Percentiles rank a stretch among this genome's conserved stretches.
Conservation (phyloP, 768 basidiomycete genomes). For the Grammothele lineata region DNA sequence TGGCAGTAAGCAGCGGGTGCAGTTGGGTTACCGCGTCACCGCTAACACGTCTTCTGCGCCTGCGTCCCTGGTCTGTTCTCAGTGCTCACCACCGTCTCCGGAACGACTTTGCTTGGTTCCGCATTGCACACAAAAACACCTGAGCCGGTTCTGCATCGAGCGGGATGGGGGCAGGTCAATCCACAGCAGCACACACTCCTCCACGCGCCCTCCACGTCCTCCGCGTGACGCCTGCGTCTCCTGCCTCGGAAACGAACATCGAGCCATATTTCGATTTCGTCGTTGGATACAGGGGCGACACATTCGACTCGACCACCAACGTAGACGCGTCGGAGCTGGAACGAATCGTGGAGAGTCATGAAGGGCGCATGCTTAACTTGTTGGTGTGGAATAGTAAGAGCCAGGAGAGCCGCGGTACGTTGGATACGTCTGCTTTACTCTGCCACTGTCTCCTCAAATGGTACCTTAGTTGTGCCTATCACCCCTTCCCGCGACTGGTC, state of each 20-base stretch:
- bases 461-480: slow-evolving; percentile 67
- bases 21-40: too few species aligned
- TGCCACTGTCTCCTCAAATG: too few species aligned
- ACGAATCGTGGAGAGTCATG: slow-evolving; percentile 78
- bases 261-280: slow-evolving; percentile 98
- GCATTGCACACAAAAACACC: too few species aligned
- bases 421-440: background rate
- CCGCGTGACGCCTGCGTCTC: slow-evolving; percentile 84
- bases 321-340: slow-evolving; percentile 73
- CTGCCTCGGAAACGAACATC: slow-evolving; percentile 79
- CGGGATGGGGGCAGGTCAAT: slow-evolving; percentile 75
- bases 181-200: slow-evolving; percentile 48
- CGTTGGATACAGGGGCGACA: slow-evolving; percentile 77
- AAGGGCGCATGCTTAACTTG: slow-evolving; percentile 64
- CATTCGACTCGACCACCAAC: slow-evolving; percentile 41
- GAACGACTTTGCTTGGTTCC: too few species aligned
- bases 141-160: too few species aligned
- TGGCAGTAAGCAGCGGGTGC: too few species aligned
- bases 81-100: too few species aligned
- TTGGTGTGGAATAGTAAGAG: slow-evolving; percentile 84
- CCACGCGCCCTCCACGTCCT: slow-evolving; percentile 78
- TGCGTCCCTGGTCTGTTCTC: too few species aligned
- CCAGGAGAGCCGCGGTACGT: slow-evolving; percentile 62
- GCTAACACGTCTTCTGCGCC: too few species aligned
- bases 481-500: slow-evolving; percentile 82